These are phyloP conservation scores for Arxiozyma telluris DNA, from an alignment of 1,139 yeast species.

Conservation along the genomic window DNA sequence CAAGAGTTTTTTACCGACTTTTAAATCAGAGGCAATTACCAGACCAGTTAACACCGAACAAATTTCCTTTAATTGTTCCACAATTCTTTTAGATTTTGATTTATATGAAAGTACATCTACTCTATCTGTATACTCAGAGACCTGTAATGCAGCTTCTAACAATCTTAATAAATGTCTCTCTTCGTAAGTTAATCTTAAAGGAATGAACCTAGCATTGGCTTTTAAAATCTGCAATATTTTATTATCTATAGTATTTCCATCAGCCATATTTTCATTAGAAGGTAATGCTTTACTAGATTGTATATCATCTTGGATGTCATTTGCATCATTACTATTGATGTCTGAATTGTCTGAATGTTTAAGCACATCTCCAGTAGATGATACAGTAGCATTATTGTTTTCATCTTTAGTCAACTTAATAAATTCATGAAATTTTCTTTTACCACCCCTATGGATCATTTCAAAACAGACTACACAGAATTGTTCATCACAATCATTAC, in stretches of 20 bases:
- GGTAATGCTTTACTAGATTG: conserved; percentile 1
- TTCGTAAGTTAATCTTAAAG: conserved; percentile 53
- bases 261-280: neutral
- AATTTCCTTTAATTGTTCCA: conserved; percentile 59
- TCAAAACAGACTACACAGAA: conserved; percentile 61
- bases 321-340: conserved; percentile 8
- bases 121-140: conserved; percentile 65
- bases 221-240: conserved; percentile 34
- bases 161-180: conserved; percentile 57
- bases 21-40: conserved; percentile 63
- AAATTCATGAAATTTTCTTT: conserved; percentile 36
- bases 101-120: conserved; percentile 57
- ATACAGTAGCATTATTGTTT: conserved; percentile 6
- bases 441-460: conserved; percentile 59
- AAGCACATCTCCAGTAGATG: neutral
- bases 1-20: conserved; percentile 51
- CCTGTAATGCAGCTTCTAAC: conserved; percentile 62
- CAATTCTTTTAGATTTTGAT: conserved; percentile 57
- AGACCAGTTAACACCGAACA: conserved; percentile 67
- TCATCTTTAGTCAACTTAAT: conserved; percentile 27
- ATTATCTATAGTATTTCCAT: conserved; percentile 14
- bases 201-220: conserved; percentile 47
- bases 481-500: conserved; percentile 51
- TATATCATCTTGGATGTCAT: conserved; percentile 4
- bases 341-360: neutral